Conservation (phyloP, 768 basidiomycete species). For the Podaxis pistillaris region DNA sequence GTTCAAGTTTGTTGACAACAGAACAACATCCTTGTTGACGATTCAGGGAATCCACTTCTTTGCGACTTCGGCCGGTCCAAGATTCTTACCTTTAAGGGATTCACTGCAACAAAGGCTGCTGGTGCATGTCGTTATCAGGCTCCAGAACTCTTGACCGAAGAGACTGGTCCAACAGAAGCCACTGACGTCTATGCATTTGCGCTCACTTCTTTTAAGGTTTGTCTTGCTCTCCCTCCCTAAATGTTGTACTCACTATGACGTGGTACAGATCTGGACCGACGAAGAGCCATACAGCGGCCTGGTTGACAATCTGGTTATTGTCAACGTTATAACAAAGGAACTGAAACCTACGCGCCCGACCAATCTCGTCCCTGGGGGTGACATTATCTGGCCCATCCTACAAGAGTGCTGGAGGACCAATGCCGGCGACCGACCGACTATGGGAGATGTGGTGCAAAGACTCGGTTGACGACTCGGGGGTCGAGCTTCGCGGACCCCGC, state of each 20-base stretch:
- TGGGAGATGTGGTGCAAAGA: no score
- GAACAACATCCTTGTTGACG: not conserved
- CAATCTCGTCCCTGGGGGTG: no score
- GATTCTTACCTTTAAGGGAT: not conserved
- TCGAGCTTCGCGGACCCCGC: no score
- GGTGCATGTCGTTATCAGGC: not conserved
- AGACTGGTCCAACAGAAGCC: not conserved
- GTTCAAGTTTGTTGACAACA: not conserved
- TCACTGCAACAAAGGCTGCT: not conserved
- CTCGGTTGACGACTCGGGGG: no score
- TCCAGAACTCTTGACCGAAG: not conserved
- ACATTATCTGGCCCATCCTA: no score
- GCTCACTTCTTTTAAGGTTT: not conserved
- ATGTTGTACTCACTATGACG: no score
- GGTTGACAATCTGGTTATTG: no score
- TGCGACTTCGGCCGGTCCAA: not conserved
- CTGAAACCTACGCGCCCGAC: no score
- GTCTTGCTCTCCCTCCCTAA: not conserved
- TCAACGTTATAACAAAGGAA: no score
- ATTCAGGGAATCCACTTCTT: not conserved
- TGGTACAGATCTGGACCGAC: not conserved
- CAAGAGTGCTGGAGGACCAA: no score
- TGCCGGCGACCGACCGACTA: no score
- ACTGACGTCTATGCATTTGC: not conserved
- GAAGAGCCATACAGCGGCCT: no score